Conservation (phyloP, 805 yeast genomes). For the Ogataea ganodermae region DNA sequence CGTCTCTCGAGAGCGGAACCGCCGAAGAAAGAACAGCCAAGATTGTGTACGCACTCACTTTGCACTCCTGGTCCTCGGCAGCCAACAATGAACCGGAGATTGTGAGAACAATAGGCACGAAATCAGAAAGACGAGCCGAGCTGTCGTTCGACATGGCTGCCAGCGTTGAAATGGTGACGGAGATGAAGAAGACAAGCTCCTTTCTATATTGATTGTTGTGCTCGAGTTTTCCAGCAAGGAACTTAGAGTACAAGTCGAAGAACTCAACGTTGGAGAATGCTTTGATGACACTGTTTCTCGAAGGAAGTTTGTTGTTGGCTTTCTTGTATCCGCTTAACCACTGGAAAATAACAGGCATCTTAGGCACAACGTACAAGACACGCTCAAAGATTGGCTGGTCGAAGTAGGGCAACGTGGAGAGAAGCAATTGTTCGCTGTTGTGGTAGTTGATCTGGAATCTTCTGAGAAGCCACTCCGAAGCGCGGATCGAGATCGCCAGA, state of each 20-base stretch:
- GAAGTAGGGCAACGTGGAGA: conserved; percentile 81
- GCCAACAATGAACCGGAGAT: conserved; percentile 56
- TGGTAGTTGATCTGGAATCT: conserved; percentile 83
- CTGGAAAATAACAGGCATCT: conserved; percentile 75
- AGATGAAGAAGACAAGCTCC: conserved; percentile 77
- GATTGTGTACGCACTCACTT: conserved; percentile 81
- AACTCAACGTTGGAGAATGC: conserved; percentile 72
- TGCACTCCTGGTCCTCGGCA: conserved; percentile 57
- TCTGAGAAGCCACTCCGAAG: conserved; percentile 94
- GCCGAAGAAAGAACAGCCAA: conserved; percentile 77
- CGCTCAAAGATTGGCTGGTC: conserved; percentile 72
- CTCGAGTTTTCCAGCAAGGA: conserved; percentile 49
- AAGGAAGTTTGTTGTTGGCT: conserved; percentile 52
- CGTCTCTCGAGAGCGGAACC: conserved; percentile 58
- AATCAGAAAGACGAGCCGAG: conserved; percentile 44
- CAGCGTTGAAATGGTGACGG: conserved; percentile 66
- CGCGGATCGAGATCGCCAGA: conserved; percentile 72
- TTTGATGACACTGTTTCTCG: conserved; percentile 68
- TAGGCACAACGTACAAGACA: conserved; percentile 67
- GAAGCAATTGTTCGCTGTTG: conserved; percentile 69
- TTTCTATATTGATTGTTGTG: conserved; percentile 62
- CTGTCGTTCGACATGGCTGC: conserved; percentile 56
- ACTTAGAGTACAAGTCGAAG: conserved; percentile 63
- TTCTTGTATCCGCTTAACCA: conserved; percentile 73
- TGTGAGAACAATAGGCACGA: conserved; percentile 60